Base-by-base conservation (phyloP, 768 basidiomycete genomes). In the Termitomyces eurrhizus region DNA sequence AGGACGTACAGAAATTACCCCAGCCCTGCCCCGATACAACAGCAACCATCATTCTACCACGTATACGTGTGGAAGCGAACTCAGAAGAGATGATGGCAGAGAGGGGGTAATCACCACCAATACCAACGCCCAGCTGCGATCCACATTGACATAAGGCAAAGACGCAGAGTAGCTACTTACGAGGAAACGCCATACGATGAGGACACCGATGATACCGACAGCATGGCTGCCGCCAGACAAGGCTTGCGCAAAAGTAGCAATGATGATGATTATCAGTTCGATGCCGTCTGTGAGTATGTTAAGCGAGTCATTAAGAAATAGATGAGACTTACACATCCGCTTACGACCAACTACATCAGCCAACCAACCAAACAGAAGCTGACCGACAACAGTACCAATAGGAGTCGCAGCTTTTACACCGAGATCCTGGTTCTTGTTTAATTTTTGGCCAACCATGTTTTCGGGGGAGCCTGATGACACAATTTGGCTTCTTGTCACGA, bases 51-150 rank as follows among this genome's bases (percentile, higher is more conserved):
- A 96, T 85, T 29, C 92, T 81, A 46, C 93, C 93, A 65, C 93
- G 85, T 50, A 79, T 84, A 46, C 82, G 82, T 12, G 87, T 89
- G 0, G 90, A 80, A 1, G 93, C 88, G 65, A 95, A 96, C 69
- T 96, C 93, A 37, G 90, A 93, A 3, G 93, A 87, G 67, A 95
- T 95, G 67, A 93, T 87, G 14, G 93, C 89, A 53, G 83, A 85
- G 0, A 95, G 71, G 5, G 93, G 93, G 68, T 95, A 95, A 66
- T 95, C 93, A 14, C 93, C 93, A 4, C 93, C 93, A 21, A 95
- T 90, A 8, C 93, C 93, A 4, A 93, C 70, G 0, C 91, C 91
- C 82, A 85, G 85, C 86, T 83, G 50, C 4, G 0, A 36, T 24
- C 16, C 14, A 32, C 3, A 33, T 65, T 48, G 49, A 58, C 13